Evolutionary conservation across 2,329 filamentous ascomycete genomes (phyloP).

Genomic region (Ophiostoma montium): DNA sequence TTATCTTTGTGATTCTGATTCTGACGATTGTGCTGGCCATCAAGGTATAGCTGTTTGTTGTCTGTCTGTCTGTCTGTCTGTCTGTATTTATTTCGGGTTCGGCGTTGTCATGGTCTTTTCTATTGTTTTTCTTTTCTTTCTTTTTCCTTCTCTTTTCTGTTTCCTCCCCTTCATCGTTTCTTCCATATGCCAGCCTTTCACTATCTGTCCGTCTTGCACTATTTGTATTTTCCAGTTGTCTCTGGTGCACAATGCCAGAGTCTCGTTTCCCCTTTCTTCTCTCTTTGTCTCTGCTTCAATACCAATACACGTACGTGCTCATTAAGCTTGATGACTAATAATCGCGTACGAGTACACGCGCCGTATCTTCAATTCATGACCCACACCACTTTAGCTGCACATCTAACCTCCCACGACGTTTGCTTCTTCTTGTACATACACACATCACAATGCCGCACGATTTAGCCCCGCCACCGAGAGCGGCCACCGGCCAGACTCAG

Average conservation of each 20-base stretch:
- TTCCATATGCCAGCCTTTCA: neutral
- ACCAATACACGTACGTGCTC: no score
- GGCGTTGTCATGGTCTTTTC: neutral
- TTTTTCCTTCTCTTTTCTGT: neutral
- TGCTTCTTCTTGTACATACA: neutral
- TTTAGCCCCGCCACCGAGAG: constrained; percentile 64
- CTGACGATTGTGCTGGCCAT: constrained; percentile 39
- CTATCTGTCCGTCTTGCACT: neutral
- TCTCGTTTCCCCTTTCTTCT: no score
- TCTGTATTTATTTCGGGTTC: neutral
- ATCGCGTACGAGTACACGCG: neutral
- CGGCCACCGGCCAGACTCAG: constrained; percentile 71
- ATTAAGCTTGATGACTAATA: no score
- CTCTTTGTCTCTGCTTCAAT: no score
- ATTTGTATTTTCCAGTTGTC: no score
- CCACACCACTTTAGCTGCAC: no score
- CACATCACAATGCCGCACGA: constrained; percentile 66
- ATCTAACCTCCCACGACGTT: no score
- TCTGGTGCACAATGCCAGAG: no score
- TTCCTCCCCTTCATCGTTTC: neutral
- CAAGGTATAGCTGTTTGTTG: constrained; percentile 21
- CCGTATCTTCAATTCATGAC: neutral
- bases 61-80: neutral
- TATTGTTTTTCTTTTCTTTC: neutral
- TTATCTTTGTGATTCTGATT: constrained; percentile 52